phyloP scores from a whole-genome alignment of 2,329 filamentous ascomycete genomes.

The Paraconiothyrium sp. region DNA sequence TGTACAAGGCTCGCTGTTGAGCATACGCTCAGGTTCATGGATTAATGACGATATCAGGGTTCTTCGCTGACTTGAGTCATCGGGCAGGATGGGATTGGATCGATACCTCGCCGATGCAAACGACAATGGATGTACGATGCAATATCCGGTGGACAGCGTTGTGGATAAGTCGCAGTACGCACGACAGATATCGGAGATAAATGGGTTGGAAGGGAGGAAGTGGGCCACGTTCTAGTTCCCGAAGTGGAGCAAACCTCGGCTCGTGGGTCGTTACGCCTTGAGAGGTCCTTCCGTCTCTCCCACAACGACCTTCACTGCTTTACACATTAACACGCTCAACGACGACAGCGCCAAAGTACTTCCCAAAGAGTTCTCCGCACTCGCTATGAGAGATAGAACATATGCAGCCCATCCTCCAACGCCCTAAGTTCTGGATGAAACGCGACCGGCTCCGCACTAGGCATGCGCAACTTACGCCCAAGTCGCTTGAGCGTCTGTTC shows the following conservation, averaged over 20 bases:
- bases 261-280: not conserved
- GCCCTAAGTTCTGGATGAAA: not conserved
- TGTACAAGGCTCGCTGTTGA: too few species aligned
- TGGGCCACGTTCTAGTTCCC: not conserved
- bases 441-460: not conserved
- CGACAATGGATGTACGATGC: not conserved
- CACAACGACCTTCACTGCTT: not conserved
- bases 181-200: not conserved
- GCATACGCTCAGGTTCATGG: too few species aligned
- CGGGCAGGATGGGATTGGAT: not conserved
- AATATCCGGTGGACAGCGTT: not conserved
- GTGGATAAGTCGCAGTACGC: not conserved
- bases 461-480: not conserved
- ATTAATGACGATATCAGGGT: too few species aligned
- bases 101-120: not conserved
- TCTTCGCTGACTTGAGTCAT: too few species aligned
- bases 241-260: conserved; percentile 1
- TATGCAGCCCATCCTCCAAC: not conserved
- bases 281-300: not conserved
- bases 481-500: conserved; percentile 1
- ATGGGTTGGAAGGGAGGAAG: not conserved
- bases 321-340: not conserved
- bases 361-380: not conserved
- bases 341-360: not conserved
- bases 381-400: not conserved